Percentiles rank a stretch among this genome's conserved stretches.
Conservation (phyloP, 164 flowering plant genomes). For the Paratinospora sagittata region DNA sequence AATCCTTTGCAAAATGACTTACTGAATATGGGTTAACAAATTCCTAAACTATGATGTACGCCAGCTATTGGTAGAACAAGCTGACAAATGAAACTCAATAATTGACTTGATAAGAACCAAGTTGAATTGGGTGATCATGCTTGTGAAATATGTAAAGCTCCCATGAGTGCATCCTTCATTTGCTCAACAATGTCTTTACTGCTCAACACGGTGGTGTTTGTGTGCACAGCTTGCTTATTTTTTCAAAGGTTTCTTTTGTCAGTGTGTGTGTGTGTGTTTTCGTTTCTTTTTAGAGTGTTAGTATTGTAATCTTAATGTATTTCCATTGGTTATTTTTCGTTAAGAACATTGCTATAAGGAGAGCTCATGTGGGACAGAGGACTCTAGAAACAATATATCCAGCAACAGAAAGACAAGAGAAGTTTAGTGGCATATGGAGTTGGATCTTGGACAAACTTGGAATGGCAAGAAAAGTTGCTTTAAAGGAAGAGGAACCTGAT, state of each 20-base stretch:
- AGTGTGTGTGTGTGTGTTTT: background rate
- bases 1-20: background rate
- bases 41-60: background rate
- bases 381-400: constrained; percentile 72
- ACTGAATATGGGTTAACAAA: background rate
- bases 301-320: background rate
- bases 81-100: background rate
- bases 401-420: constrained; percentile 24
- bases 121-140: background rate
- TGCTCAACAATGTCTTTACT: background rate
- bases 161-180: background rate
- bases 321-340: constrained; percentile 16
- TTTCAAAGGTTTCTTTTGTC: background rate
- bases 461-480: constrained; percentile 26
- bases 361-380: constrained; percentile 73
- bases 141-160: background rate
- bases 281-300: background rate
- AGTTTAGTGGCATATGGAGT: constrained; percentile 42
- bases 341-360: constrained; percentile 90
- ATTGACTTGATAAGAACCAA: background rate
- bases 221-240: too few species aligned
- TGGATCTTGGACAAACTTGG: constrained; percentile 70
- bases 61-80: background rate
- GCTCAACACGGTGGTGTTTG: too few species aligned
- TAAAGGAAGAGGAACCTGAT: constrained; percentile 34